These are phyloP conservation scores for Leishmania turanica DNA, from an alignment of 208 protist genomes.

Conservation along the genomic window DNA sequence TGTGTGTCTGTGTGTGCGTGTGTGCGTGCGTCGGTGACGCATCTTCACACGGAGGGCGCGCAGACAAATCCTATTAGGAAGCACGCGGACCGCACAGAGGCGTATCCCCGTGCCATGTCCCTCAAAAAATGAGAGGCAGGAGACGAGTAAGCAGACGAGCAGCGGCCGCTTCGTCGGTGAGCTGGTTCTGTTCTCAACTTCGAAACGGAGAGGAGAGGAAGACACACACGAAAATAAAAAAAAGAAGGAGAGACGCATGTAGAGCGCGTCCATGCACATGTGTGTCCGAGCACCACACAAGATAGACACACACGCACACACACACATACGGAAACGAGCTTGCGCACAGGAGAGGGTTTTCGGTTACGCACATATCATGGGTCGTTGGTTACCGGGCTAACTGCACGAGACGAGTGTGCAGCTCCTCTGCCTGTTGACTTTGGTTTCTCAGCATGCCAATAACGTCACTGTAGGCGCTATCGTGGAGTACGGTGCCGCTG, in stretches of 20 bases:
- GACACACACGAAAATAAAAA: constrained; percentile 9
- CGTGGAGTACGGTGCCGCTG: neutral
- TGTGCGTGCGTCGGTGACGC: neutral
- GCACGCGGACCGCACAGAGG: neutral
- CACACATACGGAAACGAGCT: neutral
- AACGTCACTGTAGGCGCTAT: constrained; percentile 40
- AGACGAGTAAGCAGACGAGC: neutral
- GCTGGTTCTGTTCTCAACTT: neutral
- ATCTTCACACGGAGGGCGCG: neutral
- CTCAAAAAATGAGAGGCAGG: neutral
- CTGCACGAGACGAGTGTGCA: constrained; percentile 68
- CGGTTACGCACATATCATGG: neutral
- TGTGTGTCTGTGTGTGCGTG: neutral
- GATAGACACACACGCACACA: neutral
- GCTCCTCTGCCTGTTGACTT: constrained; percentile 60
- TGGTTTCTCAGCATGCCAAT: constrained; percentile 59
- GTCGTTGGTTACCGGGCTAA: constrained; percentile 31
- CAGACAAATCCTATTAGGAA: neutral
- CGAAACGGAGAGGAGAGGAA: constrained; percentile 1
- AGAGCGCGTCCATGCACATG: neutral
- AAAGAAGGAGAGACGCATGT: constrained; percentile 6
- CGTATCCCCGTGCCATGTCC: neutral
- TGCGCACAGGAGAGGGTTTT: neutral
- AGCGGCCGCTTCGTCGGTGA: neutral
- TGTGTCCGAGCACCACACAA: neutral